Percentiles rank a stretch among this genome's conserved stretches.
phyloP scores from a whole-genome alignment of 768 basidiomycete genomes.

The Chiua virens region DNA sequence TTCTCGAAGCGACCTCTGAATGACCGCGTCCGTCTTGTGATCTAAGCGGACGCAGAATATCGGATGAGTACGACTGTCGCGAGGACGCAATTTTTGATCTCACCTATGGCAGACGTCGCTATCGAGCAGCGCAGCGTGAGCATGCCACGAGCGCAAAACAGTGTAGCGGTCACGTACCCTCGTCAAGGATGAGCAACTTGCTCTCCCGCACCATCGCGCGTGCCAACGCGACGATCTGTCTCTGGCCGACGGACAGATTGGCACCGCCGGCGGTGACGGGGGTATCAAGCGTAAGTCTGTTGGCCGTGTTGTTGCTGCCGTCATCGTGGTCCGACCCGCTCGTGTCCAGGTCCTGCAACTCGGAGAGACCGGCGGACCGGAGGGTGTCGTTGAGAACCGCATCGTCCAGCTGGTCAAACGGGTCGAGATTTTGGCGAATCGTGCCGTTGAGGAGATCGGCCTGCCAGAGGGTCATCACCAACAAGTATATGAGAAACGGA shows the following conservation, averaged over 20 bases:
- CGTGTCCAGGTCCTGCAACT: conserved; percentile 25
- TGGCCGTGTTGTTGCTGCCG: neutral
- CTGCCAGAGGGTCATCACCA: conserved; percentile 6
- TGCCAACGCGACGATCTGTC: conserved; percentile 49
- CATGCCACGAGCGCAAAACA: neutral
- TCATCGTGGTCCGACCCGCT: neutral
- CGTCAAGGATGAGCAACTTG: conserved; percentile 48
- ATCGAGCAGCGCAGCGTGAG: too few species aligned
- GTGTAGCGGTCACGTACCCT: conserved; percentile 21
- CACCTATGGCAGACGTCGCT: conserved; percentile 15
- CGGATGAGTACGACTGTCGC: too few species aligned
- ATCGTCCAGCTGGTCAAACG: conserved; percentile 50
- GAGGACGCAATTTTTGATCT: too few species aligned
- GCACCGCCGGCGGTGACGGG: conserved; percentile 37
- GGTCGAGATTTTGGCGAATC: conserved; percentile 49
- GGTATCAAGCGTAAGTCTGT: conserved; percentile 44
- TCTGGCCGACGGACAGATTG: conserved; percentile 44
- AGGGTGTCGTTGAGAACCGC: conserved; percentile 39
- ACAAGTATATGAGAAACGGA: neutral
- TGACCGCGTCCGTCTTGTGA: conserved; percentile 6
- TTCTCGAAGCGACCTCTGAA: conserved; percentile 6
- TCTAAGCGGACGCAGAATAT: neutral
- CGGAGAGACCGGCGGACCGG: conserved; percentile 39
- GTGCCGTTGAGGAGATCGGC: conserved; percentile 44
- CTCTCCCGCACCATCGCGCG: conserved; percentile 40